Conservation (phyloP, 495 filamentous ascomycete species). For the Patellaria atrata region DNA sequence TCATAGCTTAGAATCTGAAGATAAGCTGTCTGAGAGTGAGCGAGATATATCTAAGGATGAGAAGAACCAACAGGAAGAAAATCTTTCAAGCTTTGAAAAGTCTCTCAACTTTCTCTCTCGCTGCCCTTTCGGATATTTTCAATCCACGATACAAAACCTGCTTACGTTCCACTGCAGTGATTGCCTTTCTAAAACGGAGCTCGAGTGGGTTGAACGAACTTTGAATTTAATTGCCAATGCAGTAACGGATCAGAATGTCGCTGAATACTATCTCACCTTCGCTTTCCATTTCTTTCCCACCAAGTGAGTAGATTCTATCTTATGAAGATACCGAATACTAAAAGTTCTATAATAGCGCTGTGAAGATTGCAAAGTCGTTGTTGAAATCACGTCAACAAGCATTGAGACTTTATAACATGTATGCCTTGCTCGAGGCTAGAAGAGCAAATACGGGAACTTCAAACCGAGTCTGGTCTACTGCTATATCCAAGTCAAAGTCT, state of each 20-base stretch:
- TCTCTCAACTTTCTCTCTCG: too few species aligned
- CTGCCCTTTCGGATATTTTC: too few species aligned
- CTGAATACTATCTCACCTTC: conserved; percentile 59
- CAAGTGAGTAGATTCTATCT: conserved; percentile 2
- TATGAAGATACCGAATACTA: conserved; percentile 1
- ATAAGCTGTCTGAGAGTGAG: too few species aligned
- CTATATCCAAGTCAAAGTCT: conserved; percentile 40
- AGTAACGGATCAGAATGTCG: conserved; percentile 36
- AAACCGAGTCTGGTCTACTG: conserved; percentile 48
- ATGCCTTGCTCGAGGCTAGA: conserved; percentile 55
- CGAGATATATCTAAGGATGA: too few species aligned
- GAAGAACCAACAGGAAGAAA: too few species aligned
- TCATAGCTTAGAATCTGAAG: too few species aligned
- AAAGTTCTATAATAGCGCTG: conserved; percentile 1
- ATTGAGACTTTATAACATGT: conserved; percentile 60
- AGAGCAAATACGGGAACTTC: conserved; percentile 40
- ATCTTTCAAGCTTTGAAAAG: too few species aligned
- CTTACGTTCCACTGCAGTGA: too few species aligned
- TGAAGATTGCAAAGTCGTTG: conserved; percentile 54
- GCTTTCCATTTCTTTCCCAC: conserved; percentile 40
- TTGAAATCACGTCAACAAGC: conserved; percentile 53
- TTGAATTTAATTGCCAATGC: conserved; percentile 41
- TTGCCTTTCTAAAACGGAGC: too few species aligned
- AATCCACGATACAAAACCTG: too few species aligned
- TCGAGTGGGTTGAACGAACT: conserved; percentile 35